Percentiles rank a stretch among this genome's conserved stretches.
Conservation (phyloP, 768 basidiomycete species). For the Antrodiella citrinella region DNA sequence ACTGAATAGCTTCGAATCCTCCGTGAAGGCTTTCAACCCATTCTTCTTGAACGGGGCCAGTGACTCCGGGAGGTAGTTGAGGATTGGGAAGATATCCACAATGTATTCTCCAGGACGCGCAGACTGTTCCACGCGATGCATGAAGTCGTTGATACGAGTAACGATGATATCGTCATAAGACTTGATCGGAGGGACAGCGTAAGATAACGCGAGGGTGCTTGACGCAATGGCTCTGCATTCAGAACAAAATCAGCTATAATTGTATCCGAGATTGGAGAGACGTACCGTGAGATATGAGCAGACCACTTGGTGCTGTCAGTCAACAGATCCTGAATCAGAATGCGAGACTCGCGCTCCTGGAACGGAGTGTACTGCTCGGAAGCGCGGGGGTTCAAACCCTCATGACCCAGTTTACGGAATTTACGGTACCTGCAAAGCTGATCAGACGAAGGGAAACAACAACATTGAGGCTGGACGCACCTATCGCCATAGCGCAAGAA, state of each 20-base stretch:
- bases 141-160: conserved; percentile 17
- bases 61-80: conserved; percentile 23
- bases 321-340: conserved; percentile 22
- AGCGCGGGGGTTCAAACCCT: conserved; percentile 22
- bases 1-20: conserved; percentile 20
- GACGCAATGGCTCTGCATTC: conserved; percentile 21
- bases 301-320: conserved; percentile 23
- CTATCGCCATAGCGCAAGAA: conserved; percentile 18
- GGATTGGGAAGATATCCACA: conserved; percentile 29
- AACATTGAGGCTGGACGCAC: conserved; percentile 9
- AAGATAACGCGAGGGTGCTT: conserved; percentile 19
- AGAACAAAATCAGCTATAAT: no score
- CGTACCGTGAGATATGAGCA: conserved; percentile 21
- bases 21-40: conserved; percentile 15
- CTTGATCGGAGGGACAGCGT: conserved; percentile 12
- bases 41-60: conserved; percentile 24
- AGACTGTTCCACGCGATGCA: conserved; percentile 24
- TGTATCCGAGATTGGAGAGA: neutral
- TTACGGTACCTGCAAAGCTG: conserved; percentile 23
- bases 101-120: conserved; percentile 28
- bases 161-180: conserved; percentile 5
- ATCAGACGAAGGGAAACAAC: neutral
- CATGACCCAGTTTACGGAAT: conserved; percentile 27
- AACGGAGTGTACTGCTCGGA: conserved; percentile 17
- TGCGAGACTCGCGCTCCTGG: conserved; percentile 24